Conservation (phyloP, 2,329 filamentous ascomycete species). For the Zasmidium citrigriseum region DNA sequence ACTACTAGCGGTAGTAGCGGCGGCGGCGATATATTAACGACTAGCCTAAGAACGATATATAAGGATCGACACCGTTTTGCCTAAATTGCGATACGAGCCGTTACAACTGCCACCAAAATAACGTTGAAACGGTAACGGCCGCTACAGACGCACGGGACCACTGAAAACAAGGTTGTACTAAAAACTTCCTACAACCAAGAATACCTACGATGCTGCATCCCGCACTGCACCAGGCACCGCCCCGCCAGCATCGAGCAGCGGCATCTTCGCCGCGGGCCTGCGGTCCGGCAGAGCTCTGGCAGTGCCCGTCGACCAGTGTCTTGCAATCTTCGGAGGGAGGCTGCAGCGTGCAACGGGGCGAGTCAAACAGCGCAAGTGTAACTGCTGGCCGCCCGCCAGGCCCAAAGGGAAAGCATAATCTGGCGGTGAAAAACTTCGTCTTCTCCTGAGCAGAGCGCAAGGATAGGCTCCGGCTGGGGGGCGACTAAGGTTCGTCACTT, state of each 20-base stretch:
- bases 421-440: background rate
- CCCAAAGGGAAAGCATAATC: slow-evolving; percentile 1
- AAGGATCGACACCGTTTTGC: no score
- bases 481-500: slow-evolving; percentile 3
- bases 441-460: slow-evolving; percentile 4
- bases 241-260: background rate
- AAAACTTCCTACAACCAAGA: no score
- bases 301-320: slow-evolving; percentile 2
- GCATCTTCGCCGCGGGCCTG: background rate
- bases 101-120: no score
- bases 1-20: no score
- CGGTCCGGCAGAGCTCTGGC: background rate
- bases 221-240: background rate
- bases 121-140: no score
- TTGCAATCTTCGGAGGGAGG: slow-evolving; percentile 8
- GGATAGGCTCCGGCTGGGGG: slow-evolving; percentile 5
- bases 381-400: background rate
- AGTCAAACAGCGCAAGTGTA: slow-evolving; percentile 15
- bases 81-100: no score
- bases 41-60: no score
- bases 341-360: slow-evolving; percentile 14
- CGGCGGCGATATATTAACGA: no score
- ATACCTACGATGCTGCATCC: background rate
- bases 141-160: no score
- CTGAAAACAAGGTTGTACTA: no score